phyloP scores from a whole-genome alignment of 1,284 basidiomycete genomes.

The Malassezia obtusa region DNA sequence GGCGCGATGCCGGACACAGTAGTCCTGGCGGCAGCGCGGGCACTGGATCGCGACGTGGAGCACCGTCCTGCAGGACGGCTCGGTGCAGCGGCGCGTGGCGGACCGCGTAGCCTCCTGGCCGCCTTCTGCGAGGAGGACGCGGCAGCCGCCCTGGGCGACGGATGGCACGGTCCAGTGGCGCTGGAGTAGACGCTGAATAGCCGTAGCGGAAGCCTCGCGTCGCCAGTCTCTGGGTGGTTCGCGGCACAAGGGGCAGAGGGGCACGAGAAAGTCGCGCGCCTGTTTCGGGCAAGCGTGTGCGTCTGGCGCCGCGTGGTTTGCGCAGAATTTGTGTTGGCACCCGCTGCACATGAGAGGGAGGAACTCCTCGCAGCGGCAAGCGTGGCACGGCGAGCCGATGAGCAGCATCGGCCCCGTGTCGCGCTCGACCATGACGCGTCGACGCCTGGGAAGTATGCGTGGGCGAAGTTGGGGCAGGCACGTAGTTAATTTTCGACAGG shows the following conservation, averaged over 20 bases:
- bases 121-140: background rate
- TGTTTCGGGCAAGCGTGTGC: background rate
- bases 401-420: constrained; percentile 11
- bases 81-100: background rate
- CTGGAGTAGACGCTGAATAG: background rate
- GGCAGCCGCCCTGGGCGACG: constrained; percentile 6
- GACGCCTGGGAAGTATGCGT: constrained; percentile 1
- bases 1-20: constrained; percentile 5
- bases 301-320: constrained; percentile 4
- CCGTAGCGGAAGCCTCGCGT: background rate
- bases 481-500: background rate
- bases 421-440: background rate
- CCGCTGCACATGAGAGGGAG: constrained; percentile 9
- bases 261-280: constrained; percentile 3
- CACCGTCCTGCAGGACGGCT: background rate
- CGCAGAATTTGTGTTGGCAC: constrained; percentile 8
- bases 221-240: constrained; percentile 13
- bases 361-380: constrained; percentile 15
- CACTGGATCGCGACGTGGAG: constrained; percentile 8
- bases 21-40: background rate
- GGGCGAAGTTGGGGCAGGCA: background rate
- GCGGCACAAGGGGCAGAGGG: constrained; percentile 10
- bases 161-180: constrained; percentile 2
- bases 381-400: constrained; percentile 13
- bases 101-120: background rate